Evolutionary conservation across 202 grass and related monocot species (phyloP).

Genomic region (Setaria viridis): DNA sequence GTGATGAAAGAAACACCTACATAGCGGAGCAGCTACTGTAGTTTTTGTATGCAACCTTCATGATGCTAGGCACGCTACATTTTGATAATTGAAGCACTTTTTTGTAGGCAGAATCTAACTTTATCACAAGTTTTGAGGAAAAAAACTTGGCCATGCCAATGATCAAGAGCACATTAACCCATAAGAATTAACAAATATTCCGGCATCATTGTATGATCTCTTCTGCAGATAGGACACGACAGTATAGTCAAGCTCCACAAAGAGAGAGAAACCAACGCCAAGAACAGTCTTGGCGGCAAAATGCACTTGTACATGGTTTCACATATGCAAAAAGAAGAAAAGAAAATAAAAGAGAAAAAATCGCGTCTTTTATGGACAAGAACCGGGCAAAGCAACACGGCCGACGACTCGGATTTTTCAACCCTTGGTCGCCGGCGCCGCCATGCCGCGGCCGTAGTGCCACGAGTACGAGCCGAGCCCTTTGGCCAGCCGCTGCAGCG

Average conservation of each 20-base stretch:
- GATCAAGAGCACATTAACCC: constrained; percentile 32
- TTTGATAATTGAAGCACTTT: constrained; percentile 23
- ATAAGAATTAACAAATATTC: constrained; percentile 32
- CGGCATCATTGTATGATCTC: constrained; percentile 20
- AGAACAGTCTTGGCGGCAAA: constrained; percentile 39
- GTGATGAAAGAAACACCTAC: neutral
- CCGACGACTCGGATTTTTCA: constrained; percentile 33
- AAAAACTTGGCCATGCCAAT: constrained; percentile 28
- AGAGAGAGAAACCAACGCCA: constrained; percentile 34
- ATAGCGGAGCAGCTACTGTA: neutral
- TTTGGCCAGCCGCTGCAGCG: constrained; percentile 72
- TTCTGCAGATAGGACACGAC: neutral
- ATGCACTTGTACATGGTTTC: constrained; percentile 32
- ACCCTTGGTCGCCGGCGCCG: constrained; percentile 45
- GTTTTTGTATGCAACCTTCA: neutral
- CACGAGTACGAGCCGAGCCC: constrained; percentile 60
- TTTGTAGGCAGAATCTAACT: constrained; percentile 33
- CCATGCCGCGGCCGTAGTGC: constrained; percentile 56
- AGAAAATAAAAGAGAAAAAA: neutral
- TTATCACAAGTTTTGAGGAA: constrained; percentile 6
- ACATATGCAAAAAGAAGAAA: neutral
- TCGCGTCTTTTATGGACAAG: constrained; percentile 42
- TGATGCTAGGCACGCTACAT: neutral
- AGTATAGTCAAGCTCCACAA: constrained; percentile 33
- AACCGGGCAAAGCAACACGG: constrained; percentile 27